phyloP scores from a whole-genome alignment of 176 grass and related monocot species.

The Thalia dealbata region DNA sequence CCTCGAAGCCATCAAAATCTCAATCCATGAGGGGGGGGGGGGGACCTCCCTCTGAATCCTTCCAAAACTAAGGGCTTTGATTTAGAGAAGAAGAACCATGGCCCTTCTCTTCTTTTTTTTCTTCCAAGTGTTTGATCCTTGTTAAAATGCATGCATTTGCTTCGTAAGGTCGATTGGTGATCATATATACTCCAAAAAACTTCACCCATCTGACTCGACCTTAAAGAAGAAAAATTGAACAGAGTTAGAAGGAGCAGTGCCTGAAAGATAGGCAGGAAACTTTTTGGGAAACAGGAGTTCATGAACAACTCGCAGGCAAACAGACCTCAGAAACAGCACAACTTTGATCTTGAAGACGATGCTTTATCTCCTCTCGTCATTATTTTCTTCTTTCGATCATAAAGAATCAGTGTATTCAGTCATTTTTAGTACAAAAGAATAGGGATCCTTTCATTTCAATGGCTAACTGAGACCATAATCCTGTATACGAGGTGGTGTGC shows the following conservation, averaged over 20 bases:
- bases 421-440: slow-evolving; percentile 40
- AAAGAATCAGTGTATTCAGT: slow-evolving; percentile 48
- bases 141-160: too few species aligned
- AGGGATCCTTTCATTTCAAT: neutral
- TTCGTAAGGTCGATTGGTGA: too few species aligned
- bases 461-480: neutral
- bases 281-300: too few species aligned
- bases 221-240: neutral
- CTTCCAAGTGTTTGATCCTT: too few species aligned
- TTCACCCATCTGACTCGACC: too few species aligned
- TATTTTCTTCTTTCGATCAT: slow-evolving; percentile 36
- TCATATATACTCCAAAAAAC: too few species aligned
- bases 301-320: neutral
- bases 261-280: too few species aligned
- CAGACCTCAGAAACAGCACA: neutral
- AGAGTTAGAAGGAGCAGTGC: neutral
- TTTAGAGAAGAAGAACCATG: too few species aligned
- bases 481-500: neutral
- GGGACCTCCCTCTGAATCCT: neutral
- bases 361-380: slow-evolving; percentile 45
- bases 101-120: too few species aligned
- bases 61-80: too few species aligned
- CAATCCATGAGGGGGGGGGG: neutral
- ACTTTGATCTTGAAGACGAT: neutral
- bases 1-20: neutral